phyloP scores from a whole-genome alignment of 2,329 filamentous ascomycete species.

The Fusarium temperatum region DNA sequence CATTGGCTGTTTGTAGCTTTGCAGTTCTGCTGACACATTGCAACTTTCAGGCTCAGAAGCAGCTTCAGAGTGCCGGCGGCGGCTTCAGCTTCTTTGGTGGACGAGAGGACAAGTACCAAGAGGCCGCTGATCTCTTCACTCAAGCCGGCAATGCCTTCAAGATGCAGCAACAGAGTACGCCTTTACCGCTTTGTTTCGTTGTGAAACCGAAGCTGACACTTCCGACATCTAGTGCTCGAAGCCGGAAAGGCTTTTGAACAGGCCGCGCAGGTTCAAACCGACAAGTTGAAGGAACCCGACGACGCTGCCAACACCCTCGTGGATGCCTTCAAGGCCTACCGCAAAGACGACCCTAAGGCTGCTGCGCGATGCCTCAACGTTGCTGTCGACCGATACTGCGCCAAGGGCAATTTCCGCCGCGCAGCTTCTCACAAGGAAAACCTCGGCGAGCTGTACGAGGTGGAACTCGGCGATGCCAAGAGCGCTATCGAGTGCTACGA shows the following conservation, averaged over 20 bases:
- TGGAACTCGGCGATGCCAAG: conserved; percentile 80
- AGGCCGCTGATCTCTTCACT: conserved; percentile 85
- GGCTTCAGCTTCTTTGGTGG: conserved; percentile 93
- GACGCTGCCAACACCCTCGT: conserved; percentile 89
- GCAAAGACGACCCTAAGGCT: conserved; percentile 83
- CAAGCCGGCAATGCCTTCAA: conserved; percentile 93
- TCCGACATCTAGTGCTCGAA: conserved; percentile 72
- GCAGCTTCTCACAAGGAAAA: conserved; percentile 92
- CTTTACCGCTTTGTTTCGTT: not conserved
- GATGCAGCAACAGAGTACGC: conserved; percentile 82
- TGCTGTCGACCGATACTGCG: conserved; percentile 86
- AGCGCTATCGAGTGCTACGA: conserved; percentile 85
- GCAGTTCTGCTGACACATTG: conserved; percentile 12
- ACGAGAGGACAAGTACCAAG: conserved; percentile 86
- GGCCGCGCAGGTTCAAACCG: conserved; percentile 81
- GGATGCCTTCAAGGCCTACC: conserved; percentile 96
- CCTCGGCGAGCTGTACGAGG: conserved; percentile 85
- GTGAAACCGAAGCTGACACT: conserved; percentile 14
- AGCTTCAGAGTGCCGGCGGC: conserved; percentile 74
- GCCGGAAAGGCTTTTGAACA: conserved; percentile 88
- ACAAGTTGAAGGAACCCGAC: conserved; percentile 87
- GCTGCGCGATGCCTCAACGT: conserved; percentile 82
- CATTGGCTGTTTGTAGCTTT: conserved; percentile 6
- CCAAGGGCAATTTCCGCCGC: conserved; percentile 88
- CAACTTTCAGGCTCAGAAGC: conserved; percentile 80